These are phyloP conservation scores for Furcasterigmium sp. DNA, from an alignment of 2,329 filamentous ascomycete species.

Conservation along the genomic window DNA sequence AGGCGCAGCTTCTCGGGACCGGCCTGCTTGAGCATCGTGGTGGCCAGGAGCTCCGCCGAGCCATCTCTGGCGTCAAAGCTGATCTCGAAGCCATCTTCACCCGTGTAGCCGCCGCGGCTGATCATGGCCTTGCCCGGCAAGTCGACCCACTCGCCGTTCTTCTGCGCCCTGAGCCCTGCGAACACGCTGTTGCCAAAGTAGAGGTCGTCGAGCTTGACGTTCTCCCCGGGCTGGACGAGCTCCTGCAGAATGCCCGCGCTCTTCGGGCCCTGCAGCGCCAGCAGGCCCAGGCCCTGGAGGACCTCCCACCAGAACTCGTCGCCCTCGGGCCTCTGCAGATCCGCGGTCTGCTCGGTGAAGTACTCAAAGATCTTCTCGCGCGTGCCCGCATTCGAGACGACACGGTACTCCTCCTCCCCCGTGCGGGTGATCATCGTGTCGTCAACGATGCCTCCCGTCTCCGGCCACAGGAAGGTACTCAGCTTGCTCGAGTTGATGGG, in stretches of 20 bases:
- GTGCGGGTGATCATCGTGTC: constrained; percentile 87
- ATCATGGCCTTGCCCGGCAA: constrained; percentile 55
- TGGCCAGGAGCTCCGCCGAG: constrained; percentile 44
- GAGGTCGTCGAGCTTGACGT: constrained; percentile 56
- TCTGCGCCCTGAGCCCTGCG: constrained; percentile 58
- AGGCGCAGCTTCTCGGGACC: constrained; percentile 62
- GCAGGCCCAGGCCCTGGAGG: constrained; percentile 66
- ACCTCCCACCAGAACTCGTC: constrained; percentile 64
- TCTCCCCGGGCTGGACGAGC: constrained; percentile 49
- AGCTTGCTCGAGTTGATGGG: constrained; percentile 68
- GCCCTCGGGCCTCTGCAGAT: constrained; percentile 49
- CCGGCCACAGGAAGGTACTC: constrained; percentile 74
- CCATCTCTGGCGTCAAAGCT: constrained; percentile 51
- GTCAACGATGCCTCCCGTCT: constrained; percentile 86
- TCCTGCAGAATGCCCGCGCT: constrained; percentile 63
- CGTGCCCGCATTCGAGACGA: constrained; percentile 93
- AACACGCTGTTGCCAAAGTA: constrained; percentile 76
- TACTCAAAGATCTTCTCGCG: constrained; percentile 83
- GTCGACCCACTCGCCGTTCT: constrained; percentile 35
- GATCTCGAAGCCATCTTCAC: constrained; percentile 97
- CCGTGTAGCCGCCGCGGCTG: constrained; percentile 89
- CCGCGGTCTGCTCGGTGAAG: constrained; percentile 62
- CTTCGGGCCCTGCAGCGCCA: constrained; percentile 86
- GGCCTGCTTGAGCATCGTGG: constrained; percentile 56
- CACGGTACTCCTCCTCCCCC: constrained; percentile 72